Percentiles rank a stretch among this genome's conserved stretches.
These are phyloP conservation scores for Colletotrichum brevisporum DNA, from an alignment of 2,329 filamentous ascomycete species.

Conservation along the genomic window DNA sequence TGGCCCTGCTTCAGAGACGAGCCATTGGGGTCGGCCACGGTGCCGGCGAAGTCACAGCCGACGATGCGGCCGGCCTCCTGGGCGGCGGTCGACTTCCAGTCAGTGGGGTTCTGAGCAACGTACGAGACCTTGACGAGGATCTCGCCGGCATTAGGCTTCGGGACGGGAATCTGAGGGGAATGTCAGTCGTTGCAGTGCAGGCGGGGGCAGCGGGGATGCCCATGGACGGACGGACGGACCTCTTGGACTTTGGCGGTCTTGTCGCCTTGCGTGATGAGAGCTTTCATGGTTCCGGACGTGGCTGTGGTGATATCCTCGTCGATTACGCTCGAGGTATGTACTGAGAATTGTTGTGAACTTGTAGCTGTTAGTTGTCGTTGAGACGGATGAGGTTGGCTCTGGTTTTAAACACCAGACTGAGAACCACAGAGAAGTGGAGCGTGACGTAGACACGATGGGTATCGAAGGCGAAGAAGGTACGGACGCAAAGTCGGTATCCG, in stretches of 20 bases:
- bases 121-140: constrained; percentile 51
- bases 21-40: constrained; percentile 47
- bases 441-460: not conserved
- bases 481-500: too few species aligned
- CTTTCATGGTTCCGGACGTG: constrained; percentile 31
- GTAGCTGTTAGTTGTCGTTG: not conserved
- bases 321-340: not conserved
- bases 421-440: not conserved
- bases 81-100: constrained; percentile 48
- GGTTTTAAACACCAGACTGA: not conserved
- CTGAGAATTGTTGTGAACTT: not conserved
- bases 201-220: not conserved
- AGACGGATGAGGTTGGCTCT: not conserved
- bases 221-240: not conserved
- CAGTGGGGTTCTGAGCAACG: constrained; percentile 53
- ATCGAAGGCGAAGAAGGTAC: too few species aligned
- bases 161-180: constrained; percentile 42
- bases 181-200: not conserved
- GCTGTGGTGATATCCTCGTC: not conserved
- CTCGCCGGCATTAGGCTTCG: constrained; percentile 48
- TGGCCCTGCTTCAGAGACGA: constrained; percentile 49
- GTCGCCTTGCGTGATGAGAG: constrained; percentile 53
- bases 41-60: constrained; percentile 54
- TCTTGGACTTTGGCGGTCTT: constrained; percentile 49
- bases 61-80: constrained; percentile 44